phyloP scores from a whole-genome alignment of 2,329 filamentous ascomycete species.

The Ceratocystis cubensis region DNA sequence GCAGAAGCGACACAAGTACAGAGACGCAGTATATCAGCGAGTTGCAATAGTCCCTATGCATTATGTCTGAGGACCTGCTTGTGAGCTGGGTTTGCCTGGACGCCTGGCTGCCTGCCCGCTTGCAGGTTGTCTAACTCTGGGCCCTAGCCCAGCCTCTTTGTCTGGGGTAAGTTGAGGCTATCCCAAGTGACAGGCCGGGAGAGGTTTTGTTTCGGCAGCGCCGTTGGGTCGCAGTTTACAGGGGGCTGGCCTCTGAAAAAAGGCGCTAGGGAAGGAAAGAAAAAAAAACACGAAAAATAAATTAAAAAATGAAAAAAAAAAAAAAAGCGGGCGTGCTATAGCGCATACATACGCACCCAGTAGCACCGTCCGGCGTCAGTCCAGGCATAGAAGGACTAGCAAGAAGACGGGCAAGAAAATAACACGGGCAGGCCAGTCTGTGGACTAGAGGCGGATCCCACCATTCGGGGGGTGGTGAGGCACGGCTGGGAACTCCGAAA shows the following conservation, averaged over 20 bases:
- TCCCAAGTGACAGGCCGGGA: not conserved
- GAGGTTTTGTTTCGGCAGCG: not conserved
- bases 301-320: not conserved
- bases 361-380: not conserved
- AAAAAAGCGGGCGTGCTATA: not conserved
- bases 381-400: not conserved
- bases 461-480: not conserved
- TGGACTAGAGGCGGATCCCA: not conserved
- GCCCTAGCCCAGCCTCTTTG: not conserved
- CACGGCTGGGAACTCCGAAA: constrained; percentile 6
- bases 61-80: not conserved
- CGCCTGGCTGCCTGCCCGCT: not conserved
- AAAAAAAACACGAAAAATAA: no score
- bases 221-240: not conserved
- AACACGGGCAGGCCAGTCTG: not conserved
- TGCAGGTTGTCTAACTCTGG: not conserved
- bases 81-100: not conserved
- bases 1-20: not conserved
- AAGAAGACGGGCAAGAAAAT: not conserved
- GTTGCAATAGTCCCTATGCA: not conserved
- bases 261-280: not conserved
- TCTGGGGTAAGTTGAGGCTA: not conserved
- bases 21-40: not conserved
- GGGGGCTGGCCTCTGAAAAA: not conserved
- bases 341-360: not conserved